Percentiles rank a stretch among this genome's conserved stretches.
Conservation (phyloP, 805 yeast species). For the Soucietia sequanensis region DNA sequence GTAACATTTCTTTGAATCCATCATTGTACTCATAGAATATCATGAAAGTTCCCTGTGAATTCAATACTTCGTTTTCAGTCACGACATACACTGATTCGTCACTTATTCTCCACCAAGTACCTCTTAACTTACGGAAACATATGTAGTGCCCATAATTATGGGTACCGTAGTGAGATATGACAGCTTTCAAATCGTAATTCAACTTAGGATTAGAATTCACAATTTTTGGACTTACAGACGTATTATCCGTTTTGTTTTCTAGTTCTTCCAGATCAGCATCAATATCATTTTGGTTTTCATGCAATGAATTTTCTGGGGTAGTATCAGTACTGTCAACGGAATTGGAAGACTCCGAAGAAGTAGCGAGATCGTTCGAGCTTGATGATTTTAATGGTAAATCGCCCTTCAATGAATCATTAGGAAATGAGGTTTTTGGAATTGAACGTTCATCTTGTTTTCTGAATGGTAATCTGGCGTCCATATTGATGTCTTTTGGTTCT, state of each 20-base stretch:
- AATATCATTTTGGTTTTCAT: constrained; percentile 5
- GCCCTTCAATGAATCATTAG: constrained; percentile 1
- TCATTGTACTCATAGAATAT: constrained; percentile 69
- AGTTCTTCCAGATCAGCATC: constrained; percentile 4
- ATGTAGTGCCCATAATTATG: constrained; percentile 98
- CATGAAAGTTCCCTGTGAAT: constrained; percentile 89
- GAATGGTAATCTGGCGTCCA: constrained; percentile 79
- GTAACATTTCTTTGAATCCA: constrained; percentile 23
- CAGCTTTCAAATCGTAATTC: constrained; percentile 74
- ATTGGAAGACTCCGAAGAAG: constrained; percentile 9
- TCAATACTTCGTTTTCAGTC: constrained; percentile 74
- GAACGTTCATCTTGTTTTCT: constrained; percentile 53
- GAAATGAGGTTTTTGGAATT: background rate
- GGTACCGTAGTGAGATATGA: constrained; percentile 90
- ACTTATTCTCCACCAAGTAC: constrained; percentile 93
- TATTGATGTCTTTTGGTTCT: constrained; percentile 64
- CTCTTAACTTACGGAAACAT: constrained; percentile 77
- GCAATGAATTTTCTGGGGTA: constrained; percentile 1
- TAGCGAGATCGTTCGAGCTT: constrained; percentile 4
- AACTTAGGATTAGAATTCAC: constrained; percentile 39
- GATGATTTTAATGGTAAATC: too few species aligned
- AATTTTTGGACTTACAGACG: background rate
- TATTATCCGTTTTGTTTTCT: background rate
- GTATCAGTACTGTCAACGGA: too few species aligned
- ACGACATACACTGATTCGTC: constrained; percentile 86